A percentile compares a stretch with the other conserved stretches of the same genome.
Evolutionary conservation across 306 rosid genomes (phyloP).

Genomic region (Lagenaria siceraria): DNA sequence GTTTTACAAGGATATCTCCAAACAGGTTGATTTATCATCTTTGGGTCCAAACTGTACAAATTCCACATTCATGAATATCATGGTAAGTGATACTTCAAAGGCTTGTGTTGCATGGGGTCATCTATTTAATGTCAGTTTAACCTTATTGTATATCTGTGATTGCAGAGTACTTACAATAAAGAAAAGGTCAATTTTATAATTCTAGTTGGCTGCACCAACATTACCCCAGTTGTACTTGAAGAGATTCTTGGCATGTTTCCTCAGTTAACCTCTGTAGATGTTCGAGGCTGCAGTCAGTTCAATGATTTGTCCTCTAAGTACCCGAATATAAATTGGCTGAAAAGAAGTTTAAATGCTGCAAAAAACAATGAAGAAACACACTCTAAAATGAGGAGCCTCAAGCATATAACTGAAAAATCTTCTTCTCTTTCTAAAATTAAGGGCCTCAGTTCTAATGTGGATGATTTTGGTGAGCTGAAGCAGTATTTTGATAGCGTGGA

Average conservation of each 20-base stretch:
- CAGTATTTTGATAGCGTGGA: constrained; percentile 88
- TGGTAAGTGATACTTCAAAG: constrained; percentile 43
- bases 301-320: constrained; percentile 52
- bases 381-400: constrained; percentile 59
- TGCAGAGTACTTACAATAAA: constrained; percentile 63
- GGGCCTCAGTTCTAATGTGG: constrained; percentile 34
- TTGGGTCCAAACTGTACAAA: constrained; percentile 75
- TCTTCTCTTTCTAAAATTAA: constrained; percentile 42
- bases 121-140: constrained; percentile 13
- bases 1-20: constrained; percentile 64
- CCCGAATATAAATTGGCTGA: constrained; percentile 67
- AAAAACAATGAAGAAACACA: constrained; percentile 47
- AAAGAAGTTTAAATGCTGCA: constrained; percentile 32
- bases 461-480: constrained; percentile 90
- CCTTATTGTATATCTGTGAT: constrained; percentile 19
- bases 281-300: constrained; percentile 85
- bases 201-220: constrained; percentile 63
- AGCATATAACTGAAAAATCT: constrained; percentile 45
- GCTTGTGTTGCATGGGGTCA: background rate
- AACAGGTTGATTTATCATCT: constrained; percentile 64
- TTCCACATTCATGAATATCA: constrained; percentile 39
- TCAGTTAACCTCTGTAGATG: constrained; percentile 55
- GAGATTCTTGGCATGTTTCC: constrained; percentile 63
- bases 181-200: constrained; percentile 66
- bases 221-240: constrained; percentile 62